Evolutionary conservation across 192 early-diverging fungal species (phyloP).

Genomic region (Backusella mclennaniae): DNA sequence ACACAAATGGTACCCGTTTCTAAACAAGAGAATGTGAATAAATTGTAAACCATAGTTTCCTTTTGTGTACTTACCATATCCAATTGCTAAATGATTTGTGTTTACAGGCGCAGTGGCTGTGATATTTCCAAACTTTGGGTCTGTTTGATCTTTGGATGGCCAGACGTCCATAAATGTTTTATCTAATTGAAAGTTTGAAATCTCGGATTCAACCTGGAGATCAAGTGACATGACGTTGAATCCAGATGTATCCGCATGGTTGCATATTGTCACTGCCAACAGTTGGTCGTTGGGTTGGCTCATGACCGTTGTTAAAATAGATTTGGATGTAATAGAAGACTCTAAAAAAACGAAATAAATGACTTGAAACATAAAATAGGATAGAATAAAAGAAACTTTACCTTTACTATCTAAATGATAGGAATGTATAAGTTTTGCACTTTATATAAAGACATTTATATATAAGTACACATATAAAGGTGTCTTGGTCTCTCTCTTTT

Average conservation of each 20-base stretch:
- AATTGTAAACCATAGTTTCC: not conserved
- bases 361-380: not conserved
- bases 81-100: conserved; percentile 63
- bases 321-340: not conserved
- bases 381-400: not conserved
- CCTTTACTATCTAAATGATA: conserved; percentile 11
- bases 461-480: not conserved
- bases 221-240: not conserved
- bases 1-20: conserved; percentile 64
- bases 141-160: conserved; percentile 25
- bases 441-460: not conserved
- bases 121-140: conserved; percentile 28
- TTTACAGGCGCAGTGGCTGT: conserved; percentile 49
- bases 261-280: not conserved
- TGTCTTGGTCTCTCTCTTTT: not conserved
- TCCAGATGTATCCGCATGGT: not conserved
- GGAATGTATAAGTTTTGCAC: conserved; percentile 7
- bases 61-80: conserved; percentile 50
- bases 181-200: conserved; percentile 14
- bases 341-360: not conserved
- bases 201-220: not conserved
- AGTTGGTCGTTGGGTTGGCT: not conserved
- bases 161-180: conserved; percentile 35
- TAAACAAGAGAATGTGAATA: conserved; percentile 21
- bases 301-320: not conserved